Base-by-base conservation (phyloP, 805 yeast genomes). In the Jamesozyma lodderae region DNA sequence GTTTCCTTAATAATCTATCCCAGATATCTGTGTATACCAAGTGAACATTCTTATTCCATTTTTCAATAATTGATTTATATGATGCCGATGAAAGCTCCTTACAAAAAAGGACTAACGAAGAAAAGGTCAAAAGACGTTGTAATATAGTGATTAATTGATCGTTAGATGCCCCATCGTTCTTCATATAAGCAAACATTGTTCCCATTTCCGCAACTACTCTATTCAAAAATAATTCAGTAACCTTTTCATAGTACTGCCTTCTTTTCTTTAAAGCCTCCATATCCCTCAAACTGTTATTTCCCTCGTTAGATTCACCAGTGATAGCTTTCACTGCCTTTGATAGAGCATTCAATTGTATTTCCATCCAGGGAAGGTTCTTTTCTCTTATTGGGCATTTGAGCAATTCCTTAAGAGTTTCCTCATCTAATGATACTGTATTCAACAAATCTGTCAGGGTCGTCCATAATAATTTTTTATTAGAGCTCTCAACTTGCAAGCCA, bases 401-500 rank as follows among this genome's bases (percentile, higher is more conserved):
- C 22, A 85, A 59, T 17, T 64, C 56, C 7, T 57, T 55, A 37
- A 84, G 60, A 14, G 77, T 78, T 1, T 62, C 60, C 14, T 73
- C 73, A 44, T 78, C 77, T 20, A 86, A 67, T 40, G 79, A 73
- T 7, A 83, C 81, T n/a, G 84, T 80, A 35, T 72, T 71, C 43
- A 87, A 60, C 33, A 87, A 68, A n/a, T 70, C 74, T 28, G 73
- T 73, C 38, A 87, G 68, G 43, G 84, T 87, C 33, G 71, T 74
- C 68, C 78, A 80, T 18, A 87, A 64, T n/a, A 70, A 56, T 50
- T 83, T 84, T 57, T 82, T 83, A 60, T 88, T 88, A 31, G 84
- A 77, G 4, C 90, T 75, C 47, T 79, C 79, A 6, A 88, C 80
- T 59, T 88, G 96, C 14, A 86, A 60, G 35, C 95, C 95, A 49